These are phyloP conservation scores for Penicillium sp. DNA, from an alignment of 2,329 filamentous ascomycete species.

Conservation along the genomic window DNA sequence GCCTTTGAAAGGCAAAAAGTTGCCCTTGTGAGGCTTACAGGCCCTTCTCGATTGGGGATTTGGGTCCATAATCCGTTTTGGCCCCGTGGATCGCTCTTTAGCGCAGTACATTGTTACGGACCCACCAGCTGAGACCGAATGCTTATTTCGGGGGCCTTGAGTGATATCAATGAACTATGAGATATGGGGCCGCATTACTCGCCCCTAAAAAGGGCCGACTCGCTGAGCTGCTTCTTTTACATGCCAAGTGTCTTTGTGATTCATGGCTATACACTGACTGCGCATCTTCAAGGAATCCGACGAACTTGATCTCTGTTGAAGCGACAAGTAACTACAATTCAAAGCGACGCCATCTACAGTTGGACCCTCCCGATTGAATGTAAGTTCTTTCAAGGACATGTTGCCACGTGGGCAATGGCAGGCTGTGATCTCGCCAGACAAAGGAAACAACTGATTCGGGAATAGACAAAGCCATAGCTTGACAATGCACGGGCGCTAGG, in stretches of 20 bases:
- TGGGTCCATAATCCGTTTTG: not conserved
- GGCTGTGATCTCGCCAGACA: not conserved
- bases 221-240: not conserved
- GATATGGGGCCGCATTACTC: not conserved
- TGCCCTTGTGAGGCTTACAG: not conserved
- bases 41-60: not conserved
- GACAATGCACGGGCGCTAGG: not conserved
- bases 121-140: not conserved
- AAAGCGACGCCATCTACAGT: not conserved
- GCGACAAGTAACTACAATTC: not conserved
- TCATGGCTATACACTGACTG: not conserved
- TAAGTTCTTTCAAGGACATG: not conserved
- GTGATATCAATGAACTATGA: not conserved
- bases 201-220: not conserved
- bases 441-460: not conserved
- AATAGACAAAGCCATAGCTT: not conserved
- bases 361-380: not conserved
- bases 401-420: not conserved
- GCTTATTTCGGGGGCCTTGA: constrained; percentile 5
- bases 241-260: not conserved
- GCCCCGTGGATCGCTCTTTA: not conserved
- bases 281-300: not conserved
- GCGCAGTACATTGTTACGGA: not conserved
- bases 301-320: not conserved
- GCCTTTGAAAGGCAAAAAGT: not conserved